These are phyloP conservation scores for Colletotrichum sp. DNA, from an alignment of 2,329 filamentous ascomycete species.

Conservation along the genomic window DNA sequence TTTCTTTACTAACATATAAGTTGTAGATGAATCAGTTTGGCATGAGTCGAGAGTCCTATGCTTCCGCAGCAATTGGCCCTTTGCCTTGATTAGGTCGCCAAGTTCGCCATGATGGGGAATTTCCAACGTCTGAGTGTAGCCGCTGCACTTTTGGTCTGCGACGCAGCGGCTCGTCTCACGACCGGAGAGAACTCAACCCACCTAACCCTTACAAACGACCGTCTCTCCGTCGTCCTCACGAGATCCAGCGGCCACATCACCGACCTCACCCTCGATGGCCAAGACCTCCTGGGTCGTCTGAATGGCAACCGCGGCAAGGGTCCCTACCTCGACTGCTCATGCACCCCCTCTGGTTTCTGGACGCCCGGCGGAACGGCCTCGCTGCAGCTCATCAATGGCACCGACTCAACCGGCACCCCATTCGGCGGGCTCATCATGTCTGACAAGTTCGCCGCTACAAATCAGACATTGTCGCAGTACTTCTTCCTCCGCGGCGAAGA, in stretches of 20 bases:
- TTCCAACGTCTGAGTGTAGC: no score
- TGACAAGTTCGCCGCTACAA: constrained; percentile 61
- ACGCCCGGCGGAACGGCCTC: constrained; percentile 57
- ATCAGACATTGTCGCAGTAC: constrained; percentile 66
- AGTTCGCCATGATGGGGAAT: no score
- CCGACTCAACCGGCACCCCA: constrained; percentile 49
- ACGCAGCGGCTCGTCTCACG: neutral
- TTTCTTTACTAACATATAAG: no score
- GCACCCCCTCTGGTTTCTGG: constrained; percentile 62
- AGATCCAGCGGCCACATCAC: constrained; percentile 40
- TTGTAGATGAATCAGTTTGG: no score
- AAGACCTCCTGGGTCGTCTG: constrained; percentile 53
- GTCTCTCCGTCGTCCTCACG: constrained; percentile 38
- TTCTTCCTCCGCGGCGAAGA: constrained; percentile 69
- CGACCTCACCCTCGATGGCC: constrained; percentile 37
- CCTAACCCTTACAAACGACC: constrained; percentile 39
- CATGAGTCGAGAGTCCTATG: no score
- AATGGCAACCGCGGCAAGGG: constrained; percentile 46
- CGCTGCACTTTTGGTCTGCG: no score
- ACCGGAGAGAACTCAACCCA: constrained; percentile 33
- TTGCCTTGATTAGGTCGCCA: no score
- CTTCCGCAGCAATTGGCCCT: no score
- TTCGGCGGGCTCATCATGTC: constrained; percentile 66
- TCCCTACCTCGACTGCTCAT: constrained; percentile 69
- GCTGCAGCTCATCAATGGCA: constrained; percentile 50